These are phyloP conservation scores for Phytophthora melonis DNA, from an alignment of 352 stramenopile genomes.

Conservation along the genomic window DNA sequence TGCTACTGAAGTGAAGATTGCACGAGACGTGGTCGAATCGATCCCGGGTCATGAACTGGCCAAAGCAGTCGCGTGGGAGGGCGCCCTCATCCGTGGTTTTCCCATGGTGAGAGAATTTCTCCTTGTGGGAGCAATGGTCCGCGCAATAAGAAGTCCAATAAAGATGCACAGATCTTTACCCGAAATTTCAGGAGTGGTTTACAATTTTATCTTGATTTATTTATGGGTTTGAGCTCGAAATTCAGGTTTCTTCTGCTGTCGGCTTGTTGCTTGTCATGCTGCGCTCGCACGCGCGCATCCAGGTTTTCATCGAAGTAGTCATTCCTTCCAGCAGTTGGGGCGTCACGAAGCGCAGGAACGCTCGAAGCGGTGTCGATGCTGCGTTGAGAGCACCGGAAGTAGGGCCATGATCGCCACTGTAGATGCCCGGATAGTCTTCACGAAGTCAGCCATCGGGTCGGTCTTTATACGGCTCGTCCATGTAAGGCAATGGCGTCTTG, in stretches of 20 bases:
- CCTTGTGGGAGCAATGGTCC: background rate
- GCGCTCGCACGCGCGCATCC: slow-evolving; percentile 1
- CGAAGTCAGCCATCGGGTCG: background rate
- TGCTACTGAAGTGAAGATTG: background rate
- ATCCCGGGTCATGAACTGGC: background rate
- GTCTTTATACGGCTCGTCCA: slow-evolving; percentile 15
- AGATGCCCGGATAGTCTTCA: slow-evolving; percentile 11
- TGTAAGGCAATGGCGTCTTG: slow-evolving; percentile 8
- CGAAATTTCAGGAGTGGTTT: background rate
- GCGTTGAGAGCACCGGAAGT: background rate
- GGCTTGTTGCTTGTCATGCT: slow-evolving; percentile 7
- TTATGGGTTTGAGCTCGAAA: background rate
- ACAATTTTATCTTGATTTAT: slow-evolving; percentile 3
- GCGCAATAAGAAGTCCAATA: slow-evolving; percentile 18
- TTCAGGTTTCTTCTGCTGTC: background rate
- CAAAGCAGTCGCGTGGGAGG: background rate
- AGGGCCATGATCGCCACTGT: slow-evolving; percentile 5
- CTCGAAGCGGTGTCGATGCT: background rate
- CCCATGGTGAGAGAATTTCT: background rate
- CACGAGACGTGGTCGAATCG: background rate
- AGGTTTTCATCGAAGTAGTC: slow-evolving; percentile 19
- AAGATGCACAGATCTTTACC: slow-evolving; percentile 12
- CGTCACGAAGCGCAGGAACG: background rate
- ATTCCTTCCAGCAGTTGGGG: slow-evolving; percentile 10
- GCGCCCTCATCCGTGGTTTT: background rate